phyloP scores from a whole-genome alignment of 305 asterid genomes.

The Solanum chacoense region DNA sequence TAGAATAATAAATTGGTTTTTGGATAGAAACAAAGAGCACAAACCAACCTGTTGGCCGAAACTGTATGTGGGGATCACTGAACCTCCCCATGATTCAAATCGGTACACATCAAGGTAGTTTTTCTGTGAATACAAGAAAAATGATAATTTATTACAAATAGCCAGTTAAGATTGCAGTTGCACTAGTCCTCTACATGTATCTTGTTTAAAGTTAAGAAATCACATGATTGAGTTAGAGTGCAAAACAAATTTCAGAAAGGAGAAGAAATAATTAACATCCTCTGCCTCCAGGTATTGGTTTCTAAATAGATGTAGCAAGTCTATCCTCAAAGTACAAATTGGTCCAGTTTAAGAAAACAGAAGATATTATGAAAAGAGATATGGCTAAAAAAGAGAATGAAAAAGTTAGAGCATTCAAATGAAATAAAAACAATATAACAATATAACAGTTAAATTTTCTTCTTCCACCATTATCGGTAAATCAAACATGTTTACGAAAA shows the following conservation, averaged over 20 bases:
- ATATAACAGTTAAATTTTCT: not conserved
- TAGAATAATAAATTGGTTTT: not conserved
- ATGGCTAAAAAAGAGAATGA: not conserved
- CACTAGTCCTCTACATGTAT: not conserved
- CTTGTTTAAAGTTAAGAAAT: not conserved
- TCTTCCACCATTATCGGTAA: not conserved
- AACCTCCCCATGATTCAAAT: conserved; percentile 94
- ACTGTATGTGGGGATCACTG: conserved; percentile 71
- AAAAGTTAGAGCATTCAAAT: not conserved
- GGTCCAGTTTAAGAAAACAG: not conserved
- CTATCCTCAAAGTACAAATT: not conserved
- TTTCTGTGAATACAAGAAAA: conserved; percentile 39
- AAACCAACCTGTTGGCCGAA: conserved; percentile 67
- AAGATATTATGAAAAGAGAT: not conserved
- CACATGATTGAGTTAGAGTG: not conserved
- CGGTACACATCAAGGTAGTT: conserved; percentile 90
- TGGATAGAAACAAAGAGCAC: not conserved
- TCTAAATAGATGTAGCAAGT: not conserved
- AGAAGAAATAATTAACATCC: not conserved
- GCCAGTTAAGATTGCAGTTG: not conserved
- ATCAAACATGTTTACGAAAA: not conserved
- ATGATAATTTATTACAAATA: not conserved
- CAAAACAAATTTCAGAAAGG: not conserved
- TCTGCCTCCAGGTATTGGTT: not conserved
- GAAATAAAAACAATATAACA: not conserved